Base-by-base conservation (phyloP, 2,329 filamentous ascomycete species). In the Tolypocladium ophioglossoides region DNA sequence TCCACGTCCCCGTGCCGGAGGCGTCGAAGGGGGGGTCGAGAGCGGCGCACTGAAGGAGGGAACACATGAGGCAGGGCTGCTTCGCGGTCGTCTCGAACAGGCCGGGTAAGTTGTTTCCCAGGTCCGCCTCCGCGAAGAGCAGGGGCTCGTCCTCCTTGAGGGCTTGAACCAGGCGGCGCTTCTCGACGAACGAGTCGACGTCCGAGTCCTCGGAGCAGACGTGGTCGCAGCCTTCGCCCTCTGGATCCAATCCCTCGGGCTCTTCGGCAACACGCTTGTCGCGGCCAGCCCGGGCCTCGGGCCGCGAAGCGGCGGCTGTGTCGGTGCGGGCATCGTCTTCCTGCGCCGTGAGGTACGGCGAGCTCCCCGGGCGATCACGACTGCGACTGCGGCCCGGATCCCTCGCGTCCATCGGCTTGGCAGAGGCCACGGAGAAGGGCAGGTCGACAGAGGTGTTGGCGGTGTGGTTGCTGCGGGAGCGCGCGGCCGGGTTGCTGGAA, bases 371-470 rank as follows among this genome's bases (percentile, higher is more conserved):
- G 24, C 54, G 49, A 22, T 54, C 49, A 1, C 37, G 46, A 38
- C 41, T 53, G 37, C 50, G 37, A 35, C 48, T 40, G 50, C 41
- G 44, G 38, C 48, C 22, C 41, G 41, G 32, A 4, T 40, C 40
- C 47, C 27, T 49, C 11, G 59, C 16, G 37, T 54, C 55, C 3
- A 30, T 10, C 16, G 35, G 35, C 37, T 39, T 47, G 4, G 35
- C 27, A 3, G 47, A 38, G 22, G 12, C 27, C 4, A 38, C 20
- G 48, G 48, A 50, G 0, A 39, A 37, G n/a, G 40, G 38, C 11
- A 72, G 58, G 57, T 77, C 74, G 41, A 78, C 62, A 0, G 75
- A 77, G 0, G 75, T 78, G 32, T 69, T 71, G 10, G 71, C 68
- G 0, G 75, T 77, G 53, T 75, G 72, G 27, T 66, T 69, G 2